Conservation (phyloP, 305 asterid genomes). For the Fraxinus baroniana region DNA sequence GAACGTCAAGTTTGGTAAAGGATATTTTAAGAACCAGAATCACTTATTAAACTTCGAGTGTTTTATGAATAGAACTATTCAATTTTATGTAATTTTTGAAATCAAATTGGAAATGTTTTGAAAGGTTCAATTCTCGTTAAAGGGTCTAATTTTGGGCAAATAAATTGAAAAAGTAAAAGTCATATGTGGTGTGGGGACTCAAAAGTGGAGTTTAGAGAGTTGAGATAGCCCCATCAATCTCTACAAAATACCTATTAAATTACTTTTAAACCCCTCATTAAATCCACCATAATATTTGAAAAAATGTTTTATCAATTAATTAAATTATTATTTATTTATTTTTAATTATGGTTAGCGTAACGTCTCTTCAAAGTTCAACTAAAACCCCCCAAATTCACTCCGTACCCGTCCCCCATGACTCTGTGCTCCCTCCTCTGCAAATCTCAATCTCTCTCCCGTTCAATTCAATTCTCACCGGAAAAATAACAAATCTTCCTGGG, state of each 20-base stretch:
- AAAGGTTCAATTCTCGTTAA: background rate
- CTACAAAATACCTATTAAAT: slow-evolving; percentile 9
- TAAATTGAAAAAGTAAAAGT: background rate
- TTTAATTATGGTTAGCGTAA: slow-evolving; percentile 39
- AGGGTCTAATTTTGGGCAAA: background rate
- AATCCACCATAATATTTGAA: slow-evolving; percentile 17
- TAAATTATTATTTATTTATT: background rate
- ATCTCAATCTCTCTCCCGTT: slow-evolving; percentile 20
- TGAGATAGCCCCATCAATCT: slow-evolving; percentile 21
- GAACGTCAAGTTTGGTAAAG: too few relatives aligned
- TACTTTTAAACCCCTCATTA: background rate
- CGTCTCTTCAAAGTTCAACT: slow-evolving; percentile 59
- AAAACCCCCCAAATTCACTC: slow-evolving; percentile 44
- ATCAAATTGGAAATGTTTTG: background rate
- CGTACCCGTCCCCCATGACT: slow-evolving; percentile 18
- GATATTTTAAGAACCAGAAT: background rate
- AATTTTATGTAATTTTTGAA: background rate
- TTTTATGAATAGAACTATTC: background rate
- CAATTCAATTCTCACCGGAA: slow-evolving; percentile 40
- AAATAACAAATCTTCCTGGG: slow-evolving; percentile 23
- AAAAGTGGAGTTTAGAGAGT: slow-evolving; percentile 3
- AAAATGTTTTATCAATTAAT: slow-evolving; percentile 3
- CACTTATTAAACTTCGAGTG: background rate
- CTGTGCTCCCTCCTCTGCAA: slow-evolving; percentile 33
- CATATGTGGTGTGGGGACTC: background rate